A percentile compares a stretch with the other conserved stretches of the same genome.
Conservation (phyloP, 139 green algal species). For the Micractinium conductrix region DNA sequence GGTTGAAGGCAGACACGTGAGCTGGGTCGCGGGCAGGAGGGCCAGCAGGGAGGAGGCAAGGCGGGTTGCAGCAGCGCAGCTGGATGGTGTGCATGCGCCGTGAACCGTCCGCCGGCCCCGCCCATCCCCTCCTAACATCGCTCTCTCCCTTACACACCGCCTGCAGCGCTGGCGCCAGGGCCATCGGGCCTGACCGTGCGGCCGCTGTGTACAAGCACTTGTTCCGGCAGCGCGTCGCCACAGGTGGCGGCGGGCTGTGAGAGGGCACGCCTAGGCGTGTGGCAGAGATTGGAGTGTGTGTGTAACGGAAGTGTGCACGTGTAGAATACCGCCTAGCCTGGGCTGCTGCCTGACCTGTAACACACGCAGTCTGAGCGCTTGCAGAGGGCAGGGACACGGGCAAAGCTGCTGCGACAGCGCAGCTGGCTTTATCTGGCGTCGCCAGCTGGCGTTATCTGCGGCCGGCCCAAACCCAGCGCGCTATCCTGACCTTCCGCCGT, state of each 20-base stretch:
- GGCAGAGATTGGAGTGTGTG: too few relatives aligned
- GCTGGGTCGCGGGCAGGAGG: background rate
- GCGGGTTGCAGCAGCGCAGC: too few relatives aligned
- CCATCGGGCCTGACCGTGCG: conserved; percentile 14
- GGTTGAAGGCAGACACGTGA: conserved; percentile 15
- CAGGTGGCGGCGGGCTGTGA: background rate
- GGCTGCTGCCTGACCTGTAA: too few relatives aligned
- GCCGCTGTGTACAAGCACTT: conserved; percentile 5
- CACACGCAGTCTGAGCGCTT: too few relatives aligned
- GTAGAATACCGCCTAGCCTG: too few relatives aligned
- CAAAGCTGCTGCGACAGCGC: too few relatives aligned
- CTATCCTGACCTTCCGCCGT: too few relatives aligned
- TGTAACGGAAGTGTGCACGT: too few relatives aligned
- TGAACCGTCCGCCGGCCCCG: background rate
- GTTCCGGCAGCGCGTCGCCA: conserved; percentile 4
- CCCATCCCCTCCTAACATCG: background rate
- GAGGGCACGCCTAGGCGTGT: too few relatives aligned
- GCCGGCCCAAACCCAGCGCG: too few relatives aligned
- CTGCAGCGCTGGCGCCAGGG: background rate
- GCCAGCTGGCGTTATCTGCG: too few relatives aligned
- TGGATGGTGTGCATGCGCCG: background rate
- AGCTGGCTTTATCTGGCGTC: background rate
- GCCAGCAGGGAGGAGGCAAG: background rate
- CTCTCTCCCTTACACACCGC: background rate
- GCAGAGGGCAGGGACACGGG: too few relatives aligned